Base-by-base conservation (phyloP, 441 rosid genomes). In the Croton laevigatus region DNA sequence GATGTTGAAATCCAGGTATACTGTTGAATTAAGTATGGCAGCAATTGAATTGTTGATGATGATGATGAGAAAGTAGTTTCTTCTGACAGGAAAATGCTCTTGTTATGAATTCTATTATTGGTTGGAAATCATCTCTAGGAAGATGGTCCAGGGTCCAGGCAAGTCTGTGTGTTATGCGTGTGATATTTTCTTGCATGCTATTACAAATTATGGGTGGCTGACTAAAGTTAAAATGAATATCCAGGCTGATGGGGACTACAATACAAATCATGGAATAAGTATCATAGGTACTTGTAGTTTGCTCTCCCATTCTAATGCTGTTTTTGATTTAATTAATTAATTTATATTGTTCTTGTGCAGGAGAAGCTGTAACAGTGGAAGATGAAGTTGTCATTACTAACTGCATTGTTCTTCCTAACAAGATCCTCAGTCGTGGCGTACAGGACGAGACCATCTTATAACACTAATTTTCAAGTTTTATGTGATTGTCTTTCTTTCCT, bases 81-180 rank as follows among this genome's bases (percentile, higher is more conserved):
- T 76, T 16, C 48, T 17, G 67, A 62, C 82, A 88, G 94, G 96
- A 88, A 64, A 89, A 91, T 81, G 93, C 89, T 6, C 85, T 89
- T 65, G 89, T 89, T 22, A 83, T 88, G 73, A 81, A 87, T 78
- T 79, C 96, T 8, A 89, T 89, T 37, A 68, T 89, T 32, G 97
- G 91, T 14, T 91, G 97, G 97, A 91, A 86, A 72, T 89, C 96
- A 12, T 88, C 89, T 0, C 55, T 91, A 20, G 94, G 97, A 46
- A 77, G 79, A 79, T 91, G 96, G 96, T 87, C 96, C 42, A 81
- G 96, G 53, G 88, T 91, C 68, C 83, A 91, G 88, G 96, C 84
- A 81, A 81, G 89, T 82, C 54, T 48, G 11, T 13, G 49, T 17
- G 20, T 51, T 17, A 7, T 82, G 51, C 46, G 11, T 13, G 49